phyloP scores from a whole-genome alignment of 2,329 filamentous ascomycete species.

The Onygenales sp. region DNA sequence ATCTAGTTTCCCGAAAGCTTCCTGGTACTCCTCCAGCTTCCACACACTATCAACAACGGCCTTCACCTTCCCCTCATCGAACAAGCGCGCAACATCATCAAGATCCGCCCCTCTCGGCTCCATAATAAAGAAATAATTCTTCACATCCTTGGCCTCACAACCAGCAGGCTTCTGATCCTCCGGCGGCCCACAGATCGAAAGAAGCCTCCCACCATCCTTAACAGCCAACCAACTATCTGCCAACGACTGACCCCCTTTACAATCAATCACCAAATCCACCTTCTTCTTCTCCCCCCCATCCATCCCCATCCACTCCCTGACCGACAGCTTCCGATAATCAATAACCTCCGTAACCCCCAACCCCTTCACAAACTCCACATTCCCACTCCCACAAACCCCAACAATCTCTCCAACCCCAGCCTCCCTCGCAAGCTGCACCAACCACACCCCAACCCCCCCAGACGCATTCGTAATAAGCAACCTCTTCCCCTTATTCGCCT shows the following conservation, averaged over 20 bases:
- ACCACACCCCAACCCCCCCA: slow-evolving; percentile 36
- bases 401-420: slow-evolving; percentile 28
- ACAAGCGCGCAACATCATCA: slow-evolving; percentile 25
- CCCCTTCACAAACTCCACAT: slow-evolving; percentile 28
- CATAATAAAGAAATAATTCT: slow-evolving; percentile 34
- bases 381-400: slow-evolving; percentile 28
- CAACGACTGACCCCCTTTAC: slow-evolving; percentile 31
- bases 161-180: slow-evolving; percentile 20
- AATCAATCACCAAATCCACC: slow-evolving; percentile 38
- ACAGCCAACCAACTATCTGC: slow-evolving; percentile 33
- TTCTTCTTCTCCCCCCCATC: slow-evolving; percentile 13
- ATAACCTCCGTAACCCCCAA: slow-evolving; percentile 35
- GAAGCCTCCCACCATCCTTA: slow-evolving; percentile 25
- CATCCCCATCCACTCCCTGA: slow-evolving; percentile 24
- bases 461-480: slow-evolving; percentile 36
- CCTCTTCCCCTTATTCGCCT: slow-evolving; percentile 22
- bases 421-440: slow-evolving; percentile 31
- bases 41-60: slow-evolving; percentile 33
- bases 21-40: slow-evolving; percentile 28
- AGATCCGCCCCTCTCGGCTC: slow-evolving; percentile 27
- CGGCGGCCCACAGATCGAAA: slow-evolving; percentile 33
- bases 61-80: slow-evolving; percentile 28
- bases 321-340: slow-evolving; percentile 26
- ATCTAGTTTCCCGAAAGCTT: slow-evolving; percentile 30
- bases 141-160: slow-evolving; percentile 16